These are phyloP conservation scores for Blastocladiella emersonii DNA, from an alignment of 371 early-diverging fungal species.

Conservation along the genomic window DNA sequence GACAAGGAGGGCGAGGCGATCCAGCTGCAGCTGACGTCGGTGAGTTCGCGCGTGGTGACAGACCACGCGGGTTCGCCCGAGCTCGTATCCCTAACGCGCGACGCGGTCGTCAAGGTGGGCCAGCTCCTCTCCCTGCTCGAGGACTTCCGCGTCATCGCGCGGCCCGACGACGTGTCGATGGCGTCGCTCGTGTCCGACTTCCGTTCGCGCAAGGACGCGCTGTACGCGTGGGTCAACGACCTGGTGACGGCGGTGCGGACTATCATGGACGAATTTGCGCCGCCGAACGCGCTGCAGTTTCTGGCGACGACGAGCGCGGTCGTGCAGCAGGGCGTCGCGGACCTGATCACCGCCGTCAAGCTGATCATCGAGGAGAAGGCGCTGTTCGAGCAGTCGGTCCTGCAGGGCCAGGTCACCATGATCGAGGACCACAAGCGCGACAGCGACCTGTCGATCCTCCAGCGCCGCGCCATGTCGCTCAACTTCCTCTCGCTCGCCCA, in stretches of 20 bases:
- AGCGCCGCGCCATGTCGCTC: constrained; percentile 4
- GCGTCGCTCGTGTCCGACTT: not conserved
- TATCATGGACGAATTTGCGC: constrained; percentile 4
- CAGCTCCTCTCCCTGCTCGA: constrained; percentile 1
- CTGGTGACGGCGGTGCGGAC: constrained; percentile 1
- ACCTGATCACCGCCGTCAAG: not conserved
- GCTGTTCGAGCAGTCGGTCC: not conserved
- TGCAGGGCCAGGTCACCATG: not conserved
- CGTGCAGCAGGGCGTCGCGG: not conserved
- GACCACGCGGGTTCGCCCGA: not conserved
- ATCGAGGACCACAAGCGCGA: not conserved
- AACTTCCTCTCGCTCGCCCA: not conserved
- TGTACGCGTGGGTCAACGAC: not conserved
- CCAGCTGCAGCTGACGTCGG: not conserved
- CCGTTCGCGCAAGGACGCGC: not conserved
- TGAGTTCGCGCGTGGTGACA: not conserved
- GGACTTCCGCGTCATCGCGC: not conserved
- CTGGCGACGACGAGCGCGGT: not conserved
- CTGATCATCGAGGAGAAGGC: constrained; percentile 2
- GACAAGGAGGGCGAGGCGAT: not conserved
- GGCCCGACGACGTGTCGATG: not conserved
- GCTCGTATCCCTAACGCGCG: not conserved
- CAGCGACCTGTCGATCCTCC: not conserved
- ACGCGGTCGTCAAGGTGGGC: not conserved
- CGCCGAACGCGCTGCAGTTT: not conserved